Percentiles rank a stretch among this genome's conserved stretches.
Conservation (phyloP, 176 grass and related monocot species). For the Avena sativa region DNA sequence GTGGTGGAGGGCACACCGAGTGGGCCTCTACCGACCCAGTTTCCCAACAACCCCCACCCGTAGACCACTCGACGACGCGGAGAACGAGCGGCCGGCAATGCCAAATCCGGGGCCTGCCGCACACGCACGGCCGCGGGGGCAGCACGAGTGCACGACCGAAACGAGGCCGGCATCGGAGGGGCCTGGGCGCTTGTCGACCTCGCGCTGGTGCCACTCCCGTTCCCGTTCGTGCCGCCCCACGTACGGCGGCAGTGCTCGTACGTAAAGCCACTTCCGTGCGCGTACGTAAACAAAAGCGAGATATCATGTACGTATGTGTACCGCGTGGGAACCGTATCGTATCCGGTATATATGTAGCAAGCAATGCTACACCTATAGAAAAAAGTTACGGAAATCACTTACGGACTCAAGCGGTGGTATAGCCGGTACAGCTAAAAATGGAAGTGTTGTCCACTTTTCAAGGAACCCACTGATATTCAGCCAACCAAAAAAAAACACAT, state of each 20-base stretch:
- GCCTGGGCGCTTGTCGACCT: slow-evolving; percentile 17
- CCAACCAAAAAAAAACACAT: too few species aligned
- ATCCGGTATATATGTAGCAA: background rate
- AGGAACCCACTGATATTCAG: too few species aligned
- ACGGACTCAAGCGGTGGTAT: too few species aligned
- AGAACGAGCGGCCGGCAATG: background rate
- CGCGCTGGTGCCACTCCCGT: slow-evolving; percentile 14
- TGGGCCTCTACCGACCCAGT: too few species aligned
- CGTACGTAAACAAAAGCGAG: too few species aligned
- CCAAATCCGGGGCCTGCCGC: background rate
- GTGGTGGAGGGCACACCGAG: too few species aligned
- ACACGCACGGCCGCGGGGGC: background rate
- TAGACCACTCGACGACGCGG: slow-evolving; percentile 48
- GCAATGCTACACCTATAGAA: too few species aligned
- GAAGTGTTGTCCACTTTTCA: too few species aligned
- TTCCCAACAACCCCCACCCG: slow-evolving; percentile 3
- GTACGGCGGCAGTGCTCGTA: background rate
- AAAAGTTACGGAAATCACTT: too few species aligned
- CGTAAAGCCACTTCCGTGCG: too few species aligned
- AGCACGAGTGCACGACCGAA: slow-evolving; percentile 28
- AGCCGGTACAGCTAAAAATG: too few species aligned
- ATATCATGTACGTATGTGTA: background rate
- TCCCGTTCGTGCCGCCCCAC: background rate
- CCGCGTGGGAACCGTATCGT: background rate
- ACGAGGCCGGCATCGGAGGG: slow-evolving; percentile 2